Evolutionary conservation across 345 rosid species (phyloP), one percentile per base, ranked within the genome.

Genomic region (Melaleuca quinquenervia): DNA sequence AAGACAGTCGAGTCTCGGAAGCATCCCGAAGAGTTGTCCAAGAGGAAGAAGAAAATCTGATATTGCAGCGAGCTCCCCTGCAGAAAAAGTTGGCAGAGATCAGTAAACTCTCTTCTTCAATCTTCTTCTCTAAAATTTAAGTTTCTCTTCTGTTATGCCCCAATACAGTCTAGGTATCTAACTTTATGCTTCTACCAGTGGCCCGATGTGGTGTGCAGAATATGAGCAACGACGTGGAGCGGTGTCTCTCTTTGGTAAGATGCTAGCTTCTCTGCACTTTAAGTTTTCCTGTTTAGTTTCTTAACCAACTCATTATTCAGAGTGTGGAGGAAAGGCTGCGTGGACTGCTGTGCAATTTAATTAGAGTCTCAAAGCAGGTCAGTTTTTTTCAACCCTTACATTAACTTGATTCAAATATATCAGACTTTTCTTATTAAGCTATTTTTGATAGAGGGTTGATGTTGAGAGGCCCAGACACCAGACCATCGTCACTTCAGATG

Each of bases 271-370:
- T 32, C 24, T 91, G 51, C 83, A 76, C 58, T 82, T 84, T 85
- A 86, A 58, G 84, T 78, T 58, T 49, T 49, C 27, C 29, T 27
- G 85, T 53, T 50, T 29, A 49, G 26, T 83, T 50, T 84, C 82
- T 92, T 49, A 91, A 85, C 82, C 58, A 75, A 85, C 86, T 90
- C 56, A 13, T 52, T 88, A 84, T 87, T 86, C 88, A 96, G 98
- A 90, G 97, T 87, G 98, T 95, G 56, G 99, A 96, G 94, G 99
- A 98, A 93, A 95, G 99, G 91, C 88, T 98, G 95, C 96, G 96
- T 51, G 96, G 96, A 82, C 90, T 98, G 36, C 55, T 98, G 83
- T 87, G 92, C 92, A 95, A 91, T 86, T 87, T 98, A 84, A 95
- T 98, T 87, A 93, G 95, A 92, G 62, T 95, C 84, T 94, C 98